phyloP scores from a whole-genome alignment of 768 basidiomycete species.

The Strobilomyces confusus region DNA sequence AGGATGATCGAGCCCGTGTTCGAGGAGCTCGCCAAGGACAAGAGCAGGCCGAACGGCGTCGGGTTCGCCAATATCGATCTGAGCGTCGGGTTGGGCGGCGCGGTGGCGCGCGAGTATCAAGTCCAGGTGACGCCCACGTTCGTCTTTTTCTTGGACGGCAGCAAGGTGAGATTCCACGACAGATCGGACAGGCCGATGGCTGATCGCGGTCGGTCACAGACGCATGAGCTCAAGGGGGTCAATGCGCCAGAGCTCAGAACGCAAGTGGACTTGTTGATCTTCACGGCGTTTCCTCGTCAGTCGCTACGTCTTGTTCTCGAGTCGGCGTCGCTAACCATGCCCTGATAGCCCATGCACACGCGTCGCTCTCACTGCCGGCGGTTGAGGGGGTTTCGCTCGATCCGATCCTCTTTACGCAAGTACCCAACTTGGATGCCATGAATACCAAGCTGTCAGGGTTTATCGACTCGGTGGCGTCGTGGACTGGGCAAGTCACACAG shows the following conservation, averaged over 20 bases:
- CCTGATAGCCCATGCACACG: slow-evolving; percentile 70
- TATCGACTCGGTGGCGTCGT: slow-evolving; percentile 47
- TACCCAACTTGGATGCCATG: slow-evolving; percentile 65
- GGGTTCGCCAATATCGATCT: slow-evolving; percentile 87
- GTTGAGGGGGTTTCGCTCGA: slow-evolving; percentile 61
- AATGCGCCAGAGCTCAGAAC: slow-evolving; percentile 64
- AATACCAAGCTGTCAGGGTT: slow-evolving; percentile 57
- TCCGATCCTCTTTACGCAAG: slow-evolving; percentile 73
- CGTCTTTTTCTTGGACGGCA: slow-evolving; percentile 76
- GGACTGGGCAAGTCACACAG: slow-evolving; percentile 28
- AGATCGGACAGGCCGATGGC: neutral
- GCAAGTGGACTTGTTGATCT: slow-evolving; percentile 71
- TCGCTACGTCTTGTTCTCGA: slow-evolving; percentile 4
- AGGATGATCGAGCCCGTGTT: slow-evolving; percentile 81
- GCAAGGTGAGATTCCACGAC: slow-evolving; percentile 46
- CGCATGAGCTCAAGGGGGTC: slow-evolving; percentile 69
- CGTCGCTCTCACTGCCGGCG: slow-evolving; percentile 52
- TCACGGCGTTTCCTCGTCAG: slow-evolving; percentile 78
- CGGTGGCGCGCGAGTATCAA: slow-evolving; percentile 58
- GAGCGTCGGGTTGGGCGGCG: slow-evolving; percentile 57
- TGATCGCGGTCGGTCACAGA: slow-evolving; percentile 34
- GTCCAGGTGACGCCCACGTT: slow-evolving; percentile 86
- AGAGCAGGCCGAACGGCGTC: slow-evolving; percentile 45
- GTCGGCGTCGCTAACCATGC: neutral
- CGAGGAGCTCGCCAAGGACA: slow-evolving; percentile 68